Base-by-base conservation (phyloP, 169 alveolate genomes). In the Plasmodium gallinaceum region DNA sequence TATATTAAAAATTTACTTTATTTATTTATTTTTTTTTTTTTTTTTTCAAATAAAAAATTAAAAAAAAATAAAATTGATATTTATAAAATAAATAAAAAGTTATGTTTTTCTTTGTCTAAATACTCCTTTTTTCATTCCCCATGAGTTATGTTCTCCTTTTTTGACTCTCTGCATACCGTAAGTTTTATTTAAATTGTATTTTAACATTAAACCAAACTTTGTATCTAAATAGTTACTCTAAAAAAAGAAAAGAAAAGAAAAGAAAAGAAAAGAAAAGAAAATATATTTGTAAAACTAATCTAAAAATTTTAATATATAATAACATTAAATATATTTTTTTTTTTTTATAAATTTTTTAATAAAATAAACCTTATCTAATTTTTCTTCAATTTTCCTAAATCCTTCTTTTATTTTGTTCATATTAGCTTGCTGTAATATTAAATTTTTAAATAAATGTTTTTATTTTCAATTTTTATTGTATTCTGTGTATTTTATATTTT, bases 81-180 rank as follows among this genome's bases (percentile, higher is more conserved):
- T 54, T 12, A 16, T 54, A 54, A 16, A 54, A 54, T 22, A 14
- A 7, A 54, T 32, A 32, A 32, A 32, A 32, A 32, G 39, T 93
- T 85, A 66, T 18, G 93, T 75, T 66, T 92, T 92, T 72, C 87
- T 60, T 51, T 73, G 88, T 32, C 95, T 73, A 58, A 86, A 72
- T 39, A 87, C 90, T 8, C 95, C 95, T 37, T 87, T 91, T 46
- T 74, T 85, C 93, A 86, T 93, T 20, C 95, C 95, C 86, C 92
- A 90, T 16, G 94, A 91, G 9, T 74, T 80, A 57, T 93, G 95
- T 46, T 93, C 93, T 46, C 95, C 95, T 43, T 85, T 89, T 66
- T 88, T 88, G 66, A 93, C 89, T 37, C 95, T 64, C 60, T 93
- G 95, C 95, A 93, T 93, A 45, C 92, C 94, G 14, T 90, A 90